Evolutionary conservation across 257 asterid genomes (phyloP), one percentile per base, ranked within the genome.

Genomic region (Przewalskia tangutica): DNA sequence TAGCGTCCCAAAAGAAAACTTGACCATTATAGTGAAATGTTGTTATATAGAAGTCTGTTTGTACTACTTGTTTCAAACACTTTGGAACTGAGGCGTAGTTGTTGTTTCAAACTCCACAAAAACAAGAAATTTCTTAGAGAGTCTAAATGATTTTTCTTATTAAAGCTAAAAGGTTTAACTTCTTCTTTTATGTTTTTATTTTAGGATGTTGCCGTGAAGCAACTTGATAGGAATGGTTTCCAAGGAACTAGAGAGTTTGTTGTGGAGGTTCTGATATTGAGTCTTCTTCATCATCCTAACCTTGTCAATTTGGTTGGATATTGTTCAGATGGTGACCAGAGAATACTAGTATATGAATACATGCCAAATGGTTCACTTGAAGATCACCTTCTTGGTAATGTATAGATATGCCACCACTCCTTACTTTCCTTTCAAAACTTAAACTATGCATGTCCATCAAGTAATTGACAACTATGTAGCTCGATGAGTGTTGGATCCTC

Each of bases 201-300:
- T n/a, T 66, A 91, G 93, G 92, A 89, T 54, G 92, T 90, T 23
- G 93, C 93, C 0, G 93, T 88, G 81, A 91, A 91, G 85, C 88
- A 89, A 53, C 89, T 90, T 12, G 93, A 91, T 80, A 84, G 88
- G 48, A 87, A 90, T 83, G 95, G 95, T 14, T 87, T 89, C 76
- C 95, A 91, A 86, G 95, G 95, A 63, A 89, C 90, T 81, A 51
- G 84, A 84, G 95, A 91, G 23, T 91, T 90, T 40, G 80, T 91
- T n/a, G 91, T 86, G 14, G 95, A 91, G 81, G 92, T 91, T 56
- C 62, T 91, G 84, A 81, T 91, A 64, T 66, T 91, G 80, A 90
- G 89, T 56, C 89, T 83, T 81, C 90, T 90, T 56, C 93, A 90
- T 66, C 90, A 90, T 55, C 87, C 89, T 1, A 89, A 91, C 82